Evolutionary conservation across 169 alveolate genomes (phyloP).

Genomic region (Plasmodium blacklocki): DNA sequence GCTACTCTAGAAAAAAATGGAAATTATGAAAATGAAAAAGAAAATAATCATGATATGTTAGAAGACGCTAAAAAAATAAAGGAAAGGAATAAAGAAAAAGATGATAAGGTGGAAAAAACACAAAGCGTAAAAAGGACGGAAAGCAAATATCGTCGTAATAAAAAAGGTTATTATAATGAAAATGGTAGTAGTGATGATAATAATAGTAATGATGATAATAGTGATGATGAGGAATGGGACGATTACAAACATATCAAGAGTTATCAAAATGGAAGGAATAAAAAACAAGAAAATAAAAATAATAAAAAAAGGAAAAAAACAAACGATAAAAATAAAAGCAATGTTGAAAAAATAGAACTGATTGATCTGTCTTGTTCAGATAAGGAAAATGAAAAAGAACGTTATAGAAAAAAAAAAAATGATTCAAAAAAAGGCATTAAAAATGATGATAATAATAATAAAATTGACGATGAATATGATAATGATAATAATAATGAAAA

Average conservation of each 20-base stretch:
- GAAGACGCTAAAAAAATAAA: neutral
- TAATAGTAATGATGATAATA: too few relatives aligned
- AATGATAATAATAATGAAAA: neutral
- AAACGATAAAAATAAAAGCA: neutral
- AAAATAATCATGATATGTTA: neutral
- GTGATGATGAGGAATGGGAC: too few relatives aligned
- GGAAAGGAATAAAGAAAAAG: neutral
- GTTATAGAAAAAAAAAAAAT: too few relatives aligned
- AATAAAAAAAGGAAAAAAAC: neutral
- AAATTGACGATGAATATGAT: neutral
- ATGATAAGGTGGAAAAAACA: neutral
- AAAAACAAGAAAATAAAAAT: neutral
- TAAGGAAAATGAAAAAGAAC: too few relatives aligned
- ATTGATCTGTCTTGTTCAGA: too few relatives aligned
- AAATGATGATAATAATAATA: neutral
- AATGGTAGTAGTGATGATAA: conserved; percentile 9
- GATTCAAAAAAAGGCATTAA: neutral
- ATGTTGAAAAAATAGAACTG: too few relatives aligned
- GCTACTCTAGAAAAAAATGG: too few relatives aligned
- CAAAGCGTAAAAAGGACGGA: neutral
- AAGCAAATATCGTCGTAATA: neutral
- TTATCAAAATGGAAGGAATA: neutral
- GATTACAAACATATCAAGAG: too few relatives aligned
- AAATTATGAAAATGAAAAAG: neutral
- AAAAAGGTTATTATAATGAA: neutral